These are phyloP conservation scores for Colletotrichum tamarilloi DNA, from an alignment of 2,329 filamentous ascomycete species.

Conservation along the genomic window DNA sequence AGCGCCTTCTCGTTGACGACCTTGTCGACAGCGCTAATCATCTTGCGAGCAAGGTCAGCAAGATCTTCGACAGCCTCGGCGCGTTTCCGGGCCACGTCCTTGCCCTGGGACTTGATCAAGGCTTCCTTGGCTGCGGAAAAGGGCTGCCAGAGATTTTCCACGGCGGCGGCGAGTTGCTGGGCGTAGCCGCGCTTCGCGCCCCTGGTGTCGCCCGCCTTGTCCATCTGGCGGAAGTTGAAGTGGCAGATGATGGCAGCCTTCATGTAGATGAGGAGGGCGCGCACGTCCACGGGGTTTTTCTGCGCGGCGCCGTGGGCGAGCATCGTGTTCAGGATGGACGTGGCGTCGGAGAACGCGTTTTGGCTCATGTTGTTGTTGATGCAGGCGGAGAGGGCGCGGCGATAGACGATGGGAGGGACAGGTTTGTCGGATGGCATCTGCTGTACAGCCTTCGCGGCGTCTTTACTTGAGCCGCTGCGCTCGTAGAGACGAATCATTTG, in stretches of 20 bases:
- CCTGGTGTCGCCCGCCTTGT: conserved; percentile 44
- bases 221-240: conserved; percentile 49
- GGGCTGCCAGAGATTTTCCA: conserved; percentile 63
- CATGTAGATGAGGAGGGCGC: conserved; percentile 66
- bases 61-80: conserved; percentile 53
- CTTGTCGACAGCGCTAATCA: conserved; percentile 58
- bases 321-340: conserved; percentile 75
- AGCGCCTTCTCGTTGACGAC: conserved; percentile 54
- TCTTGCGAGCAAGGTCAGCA: conserved; percentile 56
- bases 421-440: conserved; percentile 58
- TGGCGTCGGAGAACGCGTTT: conserved; percentile 74
- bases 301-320: conserved; percentile 38
- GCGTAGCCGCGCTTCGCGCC: conserved; percentile 57
- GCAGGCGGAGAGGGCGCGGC: conserved; percentile 79
- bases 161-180: conserved; percentile 60
- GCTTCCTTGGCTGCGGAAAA: conserved; percentile 53
- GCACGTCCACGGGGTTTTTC: conserved; percentile 54
- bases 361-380: conserved; percentile 80
- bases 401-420: conserved; percentile 67
- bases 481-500: conserved; percentile 76
- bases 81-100: conserved; percentile 33
- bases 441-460: conserved; percentile 69
- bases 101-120: conserved; percentile 43
- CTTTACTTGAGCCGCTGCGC: conserved; percentile 71
- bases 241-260: conserved; percentile 63